Base-by-base conservation (phyloP, 164 flowering plant species). In the Kingdonia uniflora region DNA sequence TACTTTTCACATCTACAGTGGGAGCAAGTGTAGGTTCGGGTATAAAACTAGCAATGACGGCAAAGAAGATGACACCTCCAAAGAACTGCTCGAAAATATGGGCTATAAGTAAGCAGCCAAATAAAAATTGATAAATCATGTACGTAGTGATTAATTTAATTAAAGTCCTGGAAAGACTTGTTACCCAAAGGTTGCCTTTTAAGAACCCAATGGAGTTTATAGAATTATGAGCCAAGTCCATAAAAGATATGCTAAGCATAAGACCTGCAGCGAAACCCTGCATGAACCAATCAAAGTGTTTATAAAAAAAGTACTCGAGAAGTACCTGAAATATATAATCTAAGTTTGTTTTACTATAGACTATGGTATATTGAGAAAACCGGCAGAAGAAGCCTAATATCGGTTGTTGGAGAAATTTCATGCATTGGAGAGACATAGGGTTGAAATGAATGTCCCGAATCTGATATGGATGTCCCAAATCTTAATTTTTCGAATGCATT, bases 221-320 rank as follows among this genome's bases (percentile, higher is more conserved):
- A 51, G 96, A 91, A 74, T 92, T 86, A 70, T 86, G 96, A 55
- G 98, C 98, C 79, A 88, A 75, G 74, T 92, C 96, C 1, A 92
- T 66, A 73, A 92, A 92, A 22, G 98, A 92, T 67, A 92, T 92
- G 79, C 96, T 82, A 66, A 92, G 70, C 96, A 92, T 88, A 42
- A 92, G 82, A 40, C 99, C 99, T 1, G 95, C 95, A 60, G 99
- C 96, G 74, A 92, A 92, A 15, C 96, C 99, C 94, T 91, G 73
- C 56, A 75, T 7, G 38, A 13, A n/a, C n/a, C n/a, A n/a, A n/a
- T n/a, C n/a, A n/a, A n/a, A n/a, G n/a, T n/a, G n/a, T n/a, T n/a
- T n/a, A n/a, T n/a, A n/a, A n/a, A n/a, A n/a, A n/a, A n/a, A n/a
- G n/a, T n/a, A n/a, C n/a, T n/a, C n/a, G n/a, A n/a, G n/a, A n/a